A percentile compares a stretch with the other conserved stretches of the same genome.
These are phyloP conservation scores for Gamarada debralockiae DNA, from an alignment of 495 filamentous ascomycete genomes.

Conservation along the genomic window DNA sequence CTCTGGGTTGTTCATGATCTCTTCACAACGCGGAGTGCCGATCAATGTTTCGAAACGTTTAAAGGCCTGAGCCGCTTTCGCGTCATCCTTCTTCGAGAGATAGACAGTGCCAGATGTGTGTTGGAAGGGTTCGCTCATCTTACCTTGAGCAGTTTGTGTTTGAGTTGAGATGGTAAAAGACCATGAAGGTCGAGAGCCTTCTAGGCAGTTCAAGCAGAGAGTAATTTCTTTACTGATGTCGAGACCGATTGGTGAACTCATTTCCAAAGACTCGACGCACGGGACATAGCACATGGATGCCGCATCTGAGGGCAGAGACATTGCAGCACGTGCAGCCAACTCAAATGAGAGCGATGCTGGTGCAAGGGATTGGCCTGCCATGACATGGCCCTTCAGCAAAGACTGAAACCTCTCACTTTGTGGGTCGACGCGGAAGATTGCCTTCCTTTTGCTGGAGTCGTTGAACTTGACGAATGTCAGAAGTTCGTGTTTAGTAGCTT, in stretches of 20 bases:
- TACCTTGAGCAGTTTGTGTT: constrained; percentile 1
- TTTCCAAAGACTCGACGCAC: constrained; percentile 32
- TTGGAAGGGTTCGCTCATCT: background rate
- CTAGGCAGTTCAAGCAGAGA: constrained; percentile 30
- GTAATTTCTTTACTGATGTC: constrained; percentile 34
- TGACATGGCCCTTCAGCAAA: constrained; percentile 38
- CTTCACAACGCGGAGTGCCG: constrained; percentile 32
- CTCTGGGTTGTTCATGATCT: constrained; percentile 33
- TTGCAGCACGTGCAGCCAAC: constrained; percentile 44
- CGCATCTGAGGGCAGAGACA: constrained; percentile 33
- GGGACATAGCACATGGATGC: constrained; percentile 23
- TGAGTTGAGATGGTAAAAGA: constrained; percentile 15
- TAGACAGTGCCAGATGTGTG: constrained; percentile 31
- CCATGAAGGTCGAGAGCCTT: constrained; percentile 12
- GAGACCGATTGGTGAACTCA: constrained; percentile 37
- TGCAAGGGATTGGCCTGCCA: constrained; percentile 43
- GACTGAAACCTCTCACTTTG: constrained; percentile 32
- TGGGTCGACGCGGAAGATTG: constrained; percentile 48
- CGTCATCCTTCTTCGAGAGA: constrained; percentile 29
- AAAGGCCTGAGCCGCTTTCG: constrained; percentile 32
- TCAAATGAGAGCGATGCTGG: constrained; percentile 44
- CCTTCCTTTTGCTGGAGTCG: constrained; percentile 27
- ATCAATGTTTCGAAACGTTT: constrained; percentile 39
- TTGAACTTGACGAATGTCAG: constrained; percentile 42
- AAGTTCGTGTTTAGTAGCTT: constrained; percentile 19